A percentile compares a stretch with the other conserved stretches of the same genome.
Evolutionary conservation across 768 basidiomycete species (phyloP).

Genomic region (Suillus discolor): DNA sequence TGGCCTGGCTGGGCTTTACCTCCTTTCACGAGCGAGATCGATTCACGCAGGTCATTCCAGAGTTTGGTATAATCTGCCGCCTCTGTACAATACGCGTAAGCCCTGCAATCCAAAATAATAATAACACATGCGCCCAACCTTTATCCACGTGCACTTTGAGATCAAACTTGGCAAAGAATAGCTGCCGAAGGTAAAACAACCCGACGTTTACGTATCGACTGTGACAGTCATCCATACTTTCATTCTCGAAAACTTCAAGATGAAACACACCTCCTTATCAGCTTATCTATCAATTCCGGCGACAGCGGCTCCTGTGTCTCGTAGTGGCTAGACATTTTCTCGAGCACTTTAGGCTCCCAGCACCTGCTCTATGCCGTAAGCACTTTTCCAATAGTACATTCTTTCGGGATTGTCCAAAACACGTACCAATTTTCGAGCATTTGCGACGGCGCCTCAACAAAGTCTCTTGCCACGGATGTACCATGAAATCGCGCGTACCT

Average conservation of each 20-base stretch:
- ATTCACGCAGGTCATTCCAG: constrained; percentile 75
- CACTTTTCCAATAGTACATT: background rate
- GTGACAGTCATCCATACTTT: background rate
- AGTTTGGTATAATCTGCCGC: constrained; percentile 73
- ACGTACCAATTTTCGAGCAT: constrained; percentile 89
- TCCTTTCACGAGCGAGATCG: constrained; percentile 69
- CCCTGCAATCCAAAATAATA: background rate
- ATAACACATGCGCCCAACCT: constrained; percentile 36
- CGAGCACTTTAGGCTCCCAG: constrained; percentile 79
- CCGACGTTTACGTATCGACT: constrained; percentile 83
- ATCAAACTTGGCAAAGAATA: constrained; percentile 84
- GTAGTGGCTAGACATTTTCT: constrained; percentile 76
- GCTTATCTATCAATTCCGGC: constrained; percentile 72
- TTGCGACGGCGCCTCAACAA: constrained; percentile 89
- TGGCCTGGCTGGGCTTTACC: constrained; percentile 68
- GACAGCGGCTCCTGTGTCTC: constrained; percentile 72
- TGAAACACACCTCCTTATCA: constrained; percentile 67
- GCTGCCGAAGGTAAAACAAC: constrained; percentile 77
- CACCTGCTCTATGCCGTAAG: constrained; percentile 46
- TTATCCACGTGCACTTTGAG: constrained; percentile 73
- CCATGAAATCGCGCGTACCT: constrained; percentile 82
- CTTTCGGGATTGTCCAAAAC: background rate
- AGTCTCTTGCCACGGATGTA: constrained; percentile 77
- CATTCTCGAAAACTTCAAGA: background rate
- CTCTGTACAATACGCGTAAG: constrained; percentile 40